Evolutionary conservation across 78 protist species (phyloP), one percentile per base, ranked within the genome.

Genomic region (Capsaspora owczarzaki): DNA sequence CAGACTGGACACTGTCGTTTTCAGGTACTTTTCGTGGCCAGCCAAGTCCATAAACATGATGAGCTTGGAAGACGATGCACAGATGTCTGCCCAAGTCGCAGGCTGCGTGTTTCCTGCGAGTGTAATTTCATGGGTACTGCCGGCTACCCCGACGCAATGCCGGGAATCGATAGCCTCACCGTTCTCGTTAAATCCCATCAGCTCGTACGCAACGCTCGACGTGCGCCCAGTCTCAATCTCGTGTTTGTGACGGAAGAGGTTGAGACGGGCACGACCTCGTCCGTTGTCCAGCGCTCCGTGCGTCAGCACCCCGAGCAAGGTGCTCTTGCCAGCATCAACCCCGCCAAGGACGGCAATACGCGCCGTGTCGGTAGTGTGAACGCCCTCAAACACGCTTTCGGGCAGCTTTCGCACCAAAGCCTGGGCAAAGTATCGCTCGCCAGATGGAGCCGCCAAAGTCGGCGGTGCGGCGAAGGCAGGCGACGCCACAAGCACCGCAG

Each of bases 1-100:
- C 88, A 95, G 82, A 6, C 98, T 98, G 43, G n/a, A 83, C 29
- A 95, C 82, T 2, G 99, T 96, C n/a, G 99, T 96, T 49, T 89
- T 88, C 19, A 96, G 83, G 82, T 95, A 96, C 31, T 51, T 44
- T 63, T 93, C 96, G 71, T 86, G 90, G 35, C 98, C 98, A 0
- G 98, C 98, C 6, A 93, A 82, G 77, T 95, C 98, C 35, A 90
- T 47, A 76, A 92, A 92, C 22, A 83, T 87, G 51, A 88, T 43
- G 25, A 71, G 23, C 23, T 41, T 37, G 25, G 51, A 2, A 14
- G 77, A 31, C n/a, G 23, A 27, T 23, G 3, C 14, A 23, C 37
- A n/a, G 12, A 41, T 37, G n/a, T 38, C 38, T 23, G 77, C 51
- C 61, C 51, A 44, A 10, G 46, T 22, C 1, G 44, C 41, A 1